Base-by-base conservation (phyloP, 305 asterid genomes). In the Fraxinus sp. region DNA sequence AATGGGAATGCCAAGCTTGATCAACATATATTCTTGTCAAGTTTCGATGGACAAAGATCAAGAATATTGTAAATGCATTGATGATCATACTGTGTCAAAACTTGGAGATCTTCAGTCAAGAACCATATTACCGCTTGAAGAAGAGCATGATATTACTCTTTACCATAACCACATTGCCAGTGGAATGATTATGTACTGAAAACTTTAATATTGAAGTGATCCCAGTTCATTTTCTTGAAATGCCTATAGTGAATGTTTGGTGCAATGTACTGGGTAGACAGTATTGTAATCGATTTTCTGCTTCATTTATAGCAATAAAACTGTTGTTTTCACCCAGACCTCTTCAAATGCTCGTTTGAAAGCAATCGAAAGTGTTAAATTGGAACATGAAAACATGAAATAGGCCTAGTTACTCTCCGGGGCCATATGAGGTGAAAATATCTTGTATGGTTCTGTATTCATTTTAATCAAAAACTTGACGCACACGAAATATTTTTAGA, bases 21-120 rank as follows among this genome's bases (percentile, higher is more conserved):
- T 73, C 4, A 78, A 77, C 1, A 41, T 77, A 35, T 84, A 66
- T 18, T 81, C 73, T 1, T 7, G 78, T 32, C 84, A 73, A 22
- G 84, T 52, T 46, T 83, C 62, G 33, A 13, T 39, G 49, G 78
- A 77, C 39, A 86, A 87, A 62, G 91, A 84, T 20, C 80, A 68
- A 3, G 89, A 64, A 0, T 87, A 82, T 36, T 89, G 95, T 83
- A 85, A 68, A 41, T 92, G 96, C 8, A 4, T 26, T 82, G 84
- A 83, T 16, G 83, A 70, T 79, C 84, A 79, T 6, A 32, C 33
- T 37, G 77, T 28, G 1, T 81, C 79, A 1, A 72, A 73, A 72
- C 37, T 68, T 4, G 75, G 36, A 26, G 73, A 66, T 66, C 24
- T 24, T 66, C 73, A 66, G 33, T 66, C 35, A 3, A 22, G 33